Conservation (phyloP, 352 stramenopile genomes). For the Stramenopiles sp. region DNA sequence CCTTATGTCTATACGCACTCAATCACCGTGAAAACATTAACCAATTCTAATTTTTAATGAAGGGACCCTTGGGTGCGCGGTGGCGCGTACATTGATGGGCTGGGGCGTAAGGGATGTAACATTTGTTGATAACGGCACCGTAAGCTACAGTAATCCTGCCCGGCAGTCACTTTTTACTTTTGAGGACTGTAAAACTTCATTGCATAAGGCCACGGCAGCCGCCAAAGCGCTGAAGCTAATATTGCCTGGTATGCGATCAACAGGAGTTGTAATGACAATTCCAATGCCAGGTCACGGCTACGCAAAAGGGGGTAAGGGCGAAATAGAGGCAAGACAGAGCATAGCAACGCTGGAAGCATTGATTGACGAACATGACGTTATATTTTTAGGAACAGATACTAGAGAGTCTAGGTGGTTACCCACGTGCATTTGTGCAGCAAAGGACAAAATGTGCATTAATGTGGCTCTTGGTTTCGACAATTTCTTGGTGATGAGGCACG, state of each 20-base stretch:
- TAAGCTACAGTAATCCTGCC: constrained; percentile 93
- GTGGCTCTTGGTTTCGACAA: constrained; percentile 77
- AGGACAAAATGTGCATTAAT: constrained; percentile 67
- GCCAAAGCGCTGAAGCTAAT: constrained; percentile 72
- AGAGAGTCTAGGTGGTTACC: constrained; percentile 93
- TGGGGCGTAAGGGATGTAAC: constrained; percentile 94
- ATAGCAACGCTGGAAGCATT: constrained; percentile 59
- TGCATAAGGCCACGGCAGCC: constrained; percentile 75
- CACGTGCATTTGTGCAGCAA: constrained; percentile 72
- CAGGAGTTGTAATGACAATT: constrained; percentile 75
- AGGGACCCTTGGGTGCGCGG: constrained; percentile 87
- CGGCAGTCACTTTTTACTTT: constrained; percentile 87
- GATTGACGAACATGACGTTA: constrained; percentile 73
- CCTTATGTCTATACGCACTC: too few relatives aligned
- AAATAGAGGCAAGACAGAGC: constrained; percentile 37
- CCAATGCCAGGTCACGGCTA: constrained; percentile 90
- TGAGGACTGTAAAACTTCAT: constrained; percentile 61
- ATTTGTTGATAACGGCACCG: constrained; percentile 87
- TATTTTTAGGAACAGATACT: constrained; percentile 94
- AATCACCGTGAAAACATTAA: not conserved
- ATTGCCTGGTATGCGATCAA: constrained; percentile 63
- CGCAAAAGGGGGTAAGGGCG: constrained; percentile 13
- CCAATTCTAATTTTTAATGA: constrained; percentile 15
- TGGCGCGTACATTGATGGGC: constrained; percentile 73
- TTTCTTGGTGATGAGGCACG: constrained; percentile 94